Evolutionary conservation across 1,139 yeast species (phyloP).

Genomic region (Geotrichum carabidarum): DNA sequence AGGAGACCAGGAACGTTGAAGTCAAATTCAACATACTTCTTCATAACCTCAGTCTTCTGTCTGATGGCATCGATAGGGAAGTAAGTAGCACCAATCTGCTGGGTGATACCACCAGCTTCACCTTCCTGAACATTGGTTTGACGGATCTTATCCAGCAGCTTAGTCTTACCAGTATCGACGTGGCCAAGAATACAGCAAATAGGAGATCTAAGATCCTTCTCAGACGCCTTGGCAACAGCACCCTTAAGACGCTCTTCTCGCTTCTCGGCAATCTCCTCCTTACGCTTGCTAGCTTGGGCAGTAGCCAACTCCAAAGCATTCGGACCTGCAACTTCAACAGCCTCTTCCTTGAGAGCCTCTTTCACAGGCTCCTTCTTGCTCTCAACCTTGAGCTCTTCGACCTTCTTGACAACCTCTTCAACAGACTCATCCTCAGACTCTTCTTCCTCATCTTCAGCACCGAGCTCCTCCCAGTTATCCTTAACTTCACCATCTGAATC

Average conservation of each 20-base stretch:
- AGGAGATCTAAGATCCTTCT: conserved; percentile 79
- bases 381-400: conserved; percentile 25
- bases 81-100: conserved; percentile 99
- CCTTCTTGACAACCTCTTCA: conserved; percentile 25
- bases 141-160: conserved; percentile 90
- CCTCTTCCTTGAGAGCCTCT: conserved; percentile 19
- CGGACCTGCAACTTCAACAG: conserved; percentile 27
- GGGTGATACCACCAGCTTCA: conserved; percentile 99
- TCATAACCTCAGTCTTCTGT: conserved; percentile 88
- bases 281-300: conserved; percentile 28
- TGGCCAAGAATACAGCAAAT: conserved; percentile 98
- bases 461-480: conserved; percentile 34
- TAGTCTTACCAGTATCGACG: conserved; percentile 99
- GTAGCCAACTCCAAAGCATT: conserved; percentile 31
- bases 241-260: conserved; percentile 40
- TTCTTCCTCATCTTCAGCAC: conserved; percentile 28
- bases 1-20: conserved; percentile 96
- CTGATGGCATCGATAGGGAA: conserved; percentile 95
- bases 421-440: conserved; percentile 24
- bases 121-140: conserved; percentile 99
- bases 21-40: conserved; percentile 66
- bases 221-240: conserved; percentile 38
- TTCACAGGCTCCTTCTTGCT: conserved; percentile 20
- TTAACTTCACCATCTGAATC: conserved; percentile 40
- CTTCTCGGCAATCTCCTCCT: conserved; percentile 37